Evolutionary conservation across 2,329 filamentous ascomycete species (phyloP).

Genomic region (Ophiocordyceps australis): DNA sequence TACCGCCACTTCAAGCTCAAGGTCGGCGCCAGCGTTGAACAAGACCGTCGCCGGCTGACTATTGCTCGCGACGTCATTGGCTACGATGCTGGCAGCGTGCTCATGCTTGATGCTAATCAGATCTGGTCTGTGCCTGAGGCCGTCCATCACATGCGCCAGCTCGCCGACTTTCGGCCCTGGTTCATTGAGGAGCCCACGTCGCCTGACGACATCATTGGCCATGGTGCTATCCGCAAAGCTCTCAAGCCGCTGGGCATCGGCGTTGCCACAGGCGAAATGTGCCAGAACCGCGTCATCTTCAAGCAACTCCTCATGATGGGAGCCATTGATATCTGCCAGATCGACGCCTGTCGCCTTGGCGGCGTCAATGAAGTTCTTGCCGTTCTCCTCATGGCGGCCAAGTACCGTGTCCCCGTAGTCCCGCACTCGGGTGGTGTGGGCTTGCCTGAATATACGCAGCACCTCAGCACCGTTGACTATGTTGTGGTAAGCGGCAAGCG

Average conservation of each 20-base stretch:
- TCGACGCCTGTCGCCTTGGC: conserved; percentile 77
- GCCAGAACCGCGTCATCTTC: conserved; percentile 86
- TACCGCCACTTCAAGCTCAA: conserved; percentile 87
- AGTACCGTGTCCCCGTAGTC: conserved; percentile 64
- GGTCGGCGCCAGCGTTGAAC: conserved; percentile 56
- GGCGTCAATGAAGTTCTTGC: conserved; percentile 85
- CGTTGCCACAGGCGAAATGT: conserved; percentile 88
- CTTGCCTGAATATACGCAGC: conserved; percentile 85
- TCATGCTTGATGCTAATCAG: conserved; percentile 93
- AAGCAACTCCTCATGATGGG: conserved; percentile 72
- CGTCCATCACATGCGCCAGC: conserved; percentile 68
- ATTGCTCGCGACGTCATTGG: conserved; percentile 70
- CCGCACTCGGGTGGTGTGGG: conserved; percentile 83
- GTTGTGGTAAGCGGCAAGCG: conserved; percentile 69
- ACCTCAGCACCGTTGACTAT: conserved; percentile 84
- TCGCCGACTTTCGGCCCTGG: conserved; percentile 73
- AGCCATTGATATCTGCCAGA: conserved; percentile 76
- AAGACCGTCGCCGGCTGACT: conserved; percentile 49
- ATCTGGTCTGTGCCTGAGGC: conserved; percentile 83
- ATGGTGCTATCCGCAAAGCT: conserved; percentile 69
- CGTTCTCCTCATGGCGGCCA: conserved; percentile 72
- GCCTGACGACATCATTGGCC: conserved; percentile 76
- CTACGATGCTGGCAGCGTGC: conserved; percentile 63
- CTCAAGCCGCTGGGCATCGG: conserved; percentile 59
- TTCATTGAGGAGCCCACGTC: conserved; percentile 92